These are phyloP conservation scores for Fagus crenata DNA, from an alignment of 306 rosid genomes.

Conservation along the genomic window DNA sequence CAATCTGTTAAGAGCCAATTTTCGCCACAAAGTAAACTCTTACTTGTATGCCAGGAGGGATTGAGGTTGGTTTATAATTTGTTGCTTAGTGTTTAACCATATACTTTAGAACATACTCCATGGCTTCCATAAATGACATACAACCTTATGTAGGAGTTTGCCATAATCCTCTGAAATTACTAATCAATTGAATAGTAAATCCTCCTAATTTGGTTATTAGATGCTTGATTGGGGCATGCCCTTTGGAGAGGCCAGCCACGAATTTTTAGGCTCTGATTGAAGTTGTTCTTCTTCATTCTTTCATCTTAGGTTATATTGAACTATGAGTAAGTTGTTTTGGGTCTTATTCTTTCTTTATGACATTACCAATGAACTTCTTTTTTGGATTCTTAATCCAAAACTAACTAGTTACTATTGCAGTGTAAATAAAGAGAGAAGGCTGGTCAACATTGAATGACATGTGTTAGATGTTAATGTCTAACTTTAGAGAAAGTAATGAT, in stretches of 20 bases:
- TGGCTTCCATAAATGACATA: neutral
- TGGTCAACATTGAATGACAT: neutral
- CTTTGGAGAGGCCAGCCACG: neutral
- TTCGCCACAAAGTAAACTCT: conserved; percentile 62
- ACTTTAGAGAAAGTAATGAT: neutral
- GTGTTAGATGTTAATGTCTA: neutral
- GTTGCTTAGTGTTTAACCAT: neutral
- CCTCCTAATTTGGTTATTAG: neutral
- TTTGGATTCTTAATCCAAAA: neutral
- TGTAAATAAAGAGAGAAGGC: neutral
- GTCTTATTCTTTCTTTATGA: neutral
- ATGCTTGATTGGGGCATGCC: neutral
- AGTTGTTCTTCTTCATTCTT: neutral
- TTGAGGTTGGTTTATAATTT: conserved; percentile 60
- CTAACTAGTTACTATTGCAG: neutral
- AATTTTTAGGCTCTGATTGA: neutral
- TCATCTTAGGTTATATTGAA: neutral
- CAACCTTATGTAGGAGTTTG: neutral
- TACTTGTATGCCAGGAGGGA: conserved; percentile 94
- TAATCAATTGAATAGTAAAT: neutral
- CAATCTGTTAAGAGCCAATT: conserved; percentile 68
- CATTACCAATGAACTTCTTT: neutral
- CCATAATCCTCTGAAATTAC: neutral
- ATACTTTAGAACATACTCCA: neutral
- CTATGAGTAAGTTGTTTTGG: neutral